phyloP scores from a whole-genome alignment of 495 filamentous ascomycete genomes.

The Hypoxylon cercidicola region DNA sequence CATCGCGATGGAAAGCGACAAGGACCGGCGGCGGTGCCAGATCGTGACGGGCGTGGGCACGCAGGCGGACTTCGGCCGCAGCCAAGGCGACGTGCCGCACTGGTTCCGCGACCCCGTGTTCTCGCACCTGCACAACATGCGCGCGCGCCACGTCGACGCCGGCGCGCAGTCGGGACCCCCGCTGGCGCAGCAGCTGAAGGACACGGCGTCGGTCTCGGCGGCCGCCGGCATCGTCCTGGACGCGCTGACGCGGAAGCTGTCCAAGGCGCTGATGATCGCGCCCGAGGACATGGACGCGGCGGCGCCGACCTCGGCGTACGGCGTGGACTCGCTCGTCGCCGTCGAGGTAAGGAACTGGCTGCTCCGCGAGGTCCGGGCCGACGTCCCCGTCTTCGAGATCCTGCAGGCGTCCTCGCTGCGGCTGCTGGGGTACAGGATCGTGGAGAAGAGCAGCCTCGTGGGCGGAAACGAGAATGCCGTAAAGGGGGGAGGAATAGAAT shows the following conservation, averaged over 20 bases:
- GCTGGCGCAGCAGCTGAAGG: constrained; percentile 1
- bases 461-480: not conserved
- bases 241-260: constrained; percentile 13
- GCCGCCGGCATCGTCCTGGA: constrained; percentile 10
- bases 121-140: too few relatives aligned
- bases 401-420: constrained; percentile 3
- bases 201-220: constrained; percentile 5
- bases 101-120: too few relatives aligned
- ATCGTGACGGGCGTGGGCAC: too few relatives aligned
- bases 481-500: not conserved
- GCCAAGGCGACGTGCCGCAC: too few relatives aligned
- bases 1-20: not conserved
- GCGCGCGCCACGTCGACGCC: not conserved
- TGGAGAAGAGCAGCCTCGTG: constrained; percentile 4
- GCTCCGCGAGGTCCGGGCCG: constrained; percentile 47
- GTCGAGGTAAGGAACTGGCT: constrained; percentile 56
- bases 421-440: constrained; percentile 5
- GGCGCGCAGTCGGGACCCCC: not conserved
- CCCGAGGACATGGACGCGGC: constrained; percentile 12
- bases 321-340: constrained; percentile 58
- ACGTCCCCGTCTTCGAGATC: constrained; percentile 59
- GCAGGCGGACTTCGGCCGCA: too few relatives aligned
- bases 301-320: constrained; percentile 33
- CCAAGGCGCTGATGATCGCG: constrained; percentile 10
- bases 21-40: too few relatives aligned